A percentile compares a stretch with the other conserved stretches of the same genome.
Evolutionary conservation across 2,329 filamentous ascomycete species (phyloP).

Genomic region (Colletotrichum sidae): DNA sequence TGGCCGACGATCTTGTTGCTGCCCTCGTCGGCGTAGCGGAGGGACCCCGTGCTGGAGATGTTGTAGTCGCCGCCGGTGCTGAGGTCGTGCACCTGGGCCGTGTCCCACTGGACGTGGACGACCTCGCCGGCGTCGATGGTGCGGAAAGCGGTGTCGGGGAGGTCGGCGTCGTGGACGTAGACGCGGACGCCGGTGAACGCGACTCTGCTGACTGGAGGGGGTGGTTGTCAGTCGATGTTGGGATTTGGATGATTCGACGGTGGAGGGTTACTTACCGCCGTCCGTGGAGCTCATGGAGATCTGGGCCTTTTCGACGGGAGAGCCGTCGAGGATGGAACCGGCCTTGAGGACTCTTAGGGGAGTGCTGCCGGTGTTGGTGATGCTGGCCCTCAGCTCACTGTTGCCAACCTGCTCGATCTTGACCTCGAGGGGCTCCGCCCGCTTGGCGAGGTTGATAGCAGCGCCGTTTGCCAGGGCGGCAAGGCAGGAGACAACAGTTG

Average conservation of each 20-base stretch:
- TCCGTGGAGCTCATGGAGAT: slow-evolving; percentile 48
- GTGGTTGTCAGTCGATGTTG: neutral
- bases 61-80: slow-evolving; percentile 60
- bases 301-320: slow-evolving; percentile 60
- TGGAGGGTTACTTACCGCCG: slow-evolving; percentile 47
- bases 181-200: slow-evolving; percentile 62
- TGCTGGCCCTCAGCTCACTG: slow-evolving; percentile 57
- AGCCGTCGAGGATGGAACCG: slow-evolving; percentile 59
- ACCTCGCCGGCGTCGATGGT: slow-evolving; percentile 56
- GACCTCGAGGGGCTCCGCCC: slow-evolving; percentile 51
- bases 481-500: slow-evolving; percentile 49
- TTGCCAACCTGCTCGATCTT: slow-evolving; percentile 57
- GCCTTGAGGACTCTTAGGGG: slow-evolving; percentile 60
- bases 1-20: slow-evolving; percentile 61
- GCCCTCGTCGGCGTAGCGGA: slow-evolving; percentile 61
- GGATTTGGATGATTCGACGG: neutral
- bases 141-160: slow-evolving; percentile 58
- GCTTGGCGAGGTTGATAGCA: slow-evolving; percentile 47
- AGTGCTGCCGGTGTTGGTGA: slow-evolving; percentile 60
- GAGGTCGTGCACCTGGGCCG: slow-evolving; percentile 62
- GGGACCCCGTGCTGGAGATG: slow-evolving; percentile 62
- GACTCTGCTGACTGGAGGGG: slow-evolving; percentile 49
- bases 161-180: slow-evolving; percentile 52
- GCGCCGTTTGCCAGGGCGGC: slow-evolving; percentile 49
- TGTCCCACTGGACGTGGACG: slow-evolving; percentile 61